These are phyloP conservation scores for Sporothrix protearum DNA, from an alignment of 2,329 filamentous ascomycete genomes.

Conservation along the genomic window DNA sequence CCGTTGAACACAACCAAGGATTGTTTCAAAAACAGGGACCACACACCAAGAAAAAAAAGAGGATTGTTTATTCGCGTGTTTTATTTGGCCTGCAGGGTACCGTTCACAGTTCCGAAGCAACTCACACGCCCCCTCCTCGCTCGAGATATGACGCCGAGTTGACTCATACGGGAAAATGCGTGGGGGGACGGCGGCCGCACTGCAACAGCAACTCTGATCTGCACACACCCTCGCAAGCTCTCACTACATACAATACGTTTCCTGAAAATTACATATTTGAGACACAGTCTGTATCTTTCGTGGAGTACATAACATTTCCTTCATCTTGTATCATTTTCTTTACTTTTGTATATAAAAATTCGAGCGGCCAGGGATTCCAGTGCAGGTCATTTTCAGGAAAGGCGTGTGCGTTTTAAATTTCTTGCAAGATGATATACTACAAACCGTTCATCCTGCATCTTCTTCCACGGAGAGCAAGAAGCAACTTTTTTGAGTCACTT, in stretches of 20 bases:
- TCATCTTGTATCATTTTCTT: not conserved
- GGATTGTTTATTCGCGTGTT: not conserved
- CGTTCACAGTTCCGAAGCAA: not conserved
- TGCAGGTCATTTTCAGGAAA: not conserved
- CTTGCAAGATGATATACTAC: not conserved
- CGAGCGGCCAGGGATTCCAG: not conserved
- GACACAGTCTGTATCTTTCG: not conserved
- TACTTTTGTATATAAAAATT: not conserved
- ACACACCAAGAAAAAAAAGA: not conserved
- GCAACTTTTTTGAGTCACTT: not conserved
- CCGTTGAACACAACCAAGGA: not conserved
- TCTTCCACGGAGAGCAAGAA: not conserved
- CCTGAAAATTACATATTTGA: too few relatives aligned
- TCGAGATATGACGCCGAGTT: slow-evolving; percentile 9
- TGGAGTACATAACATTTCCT: not conserved
- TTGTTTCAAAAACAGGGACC: not conserved
- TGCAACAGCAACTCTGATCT: not conserved
- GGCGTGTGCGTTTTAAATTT: not conserved
- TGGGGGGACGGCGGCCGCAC: not conserved
- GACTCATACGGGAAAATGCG: slow-evolving; percentile 2
- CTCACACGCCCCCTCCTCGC: not conserved
- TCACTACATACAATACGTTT: not conserved
- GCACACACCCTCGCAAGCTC: not conserved
- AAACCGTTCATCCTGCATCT: not conserved
- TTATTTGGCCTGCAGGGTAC: not conserved